A percentile compares a stretch with the other conserved stretches of the same genome.
Evolutionary conservation across 805 yeast genomes (phyloP).

Genomic region (Candida endomychidarum): DNA sequence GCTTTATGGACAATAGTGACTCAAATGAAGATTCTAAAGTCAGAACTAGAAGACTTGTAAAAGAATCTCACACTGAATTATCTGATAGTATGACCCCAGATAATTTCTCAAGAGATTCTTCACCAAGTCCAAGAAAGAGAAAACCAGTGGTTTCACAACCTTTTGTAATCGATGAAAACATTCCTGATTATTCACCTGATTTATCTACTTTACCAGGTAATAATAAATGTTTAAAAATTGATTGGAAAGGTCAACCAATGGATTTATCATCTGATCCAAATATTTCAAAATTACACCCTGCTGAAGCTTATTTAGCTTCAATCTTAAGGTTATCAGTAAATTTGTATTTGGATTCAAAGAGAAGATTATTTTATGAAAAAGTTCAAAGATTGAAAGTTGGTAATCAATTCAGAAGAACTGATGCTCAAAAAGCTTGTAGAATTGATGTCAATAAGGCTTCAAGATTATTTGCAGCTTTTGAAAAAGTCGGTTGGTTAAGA

Average conservation of each 20-base stretch:
- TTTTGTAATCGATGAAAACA: conserved; percentile 60
- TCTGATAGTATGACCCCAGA: conserved; percentile 8
- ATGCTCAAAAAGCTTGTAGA: conserved; percentile 96
- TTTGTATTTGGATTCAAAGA: conserved; percentile 64
- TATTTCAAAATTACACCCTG: conserved; percentile 76
- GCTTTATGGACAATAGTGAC: conserved; percentile 15
- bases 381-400: conserved; percentile 69
- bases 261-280: conserved; percentile 79
- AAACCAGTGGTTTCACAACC: conserved; percentile 39
- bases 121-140: conserved; percentile 45
- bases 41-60: conserved; percentile 58
- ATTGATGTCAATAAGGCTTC: conserved; percentile 97
- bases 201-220: conserved; percentile 61
- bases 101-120: conserved; percentile 14
- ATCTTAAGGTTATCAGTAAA: conserved; percentile 86
- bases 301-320: conserved; percentile 83
- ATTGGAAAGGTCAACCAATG: conserved; percentile 99
- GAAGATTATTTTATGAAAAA: conserved; percentile 86
- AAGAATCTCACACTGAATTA: conserved; percentile 16
- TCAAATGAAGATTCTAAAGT: conserved; percentile 38
- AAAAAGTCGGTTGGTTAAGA: conserved; percentile 87
- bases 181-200: conserved; percentile 85
- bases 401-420: conserved; percentile 90
- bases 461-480: conserved; percentile 84
- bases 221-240: conserved; percentile 75